A percentile compares a stretch with the other conserved stretches of the same genome.
phyloP scores from a whole-genome alignment of 192 early-diverging fungal species.

The Thamnidium elegans region DNA sequence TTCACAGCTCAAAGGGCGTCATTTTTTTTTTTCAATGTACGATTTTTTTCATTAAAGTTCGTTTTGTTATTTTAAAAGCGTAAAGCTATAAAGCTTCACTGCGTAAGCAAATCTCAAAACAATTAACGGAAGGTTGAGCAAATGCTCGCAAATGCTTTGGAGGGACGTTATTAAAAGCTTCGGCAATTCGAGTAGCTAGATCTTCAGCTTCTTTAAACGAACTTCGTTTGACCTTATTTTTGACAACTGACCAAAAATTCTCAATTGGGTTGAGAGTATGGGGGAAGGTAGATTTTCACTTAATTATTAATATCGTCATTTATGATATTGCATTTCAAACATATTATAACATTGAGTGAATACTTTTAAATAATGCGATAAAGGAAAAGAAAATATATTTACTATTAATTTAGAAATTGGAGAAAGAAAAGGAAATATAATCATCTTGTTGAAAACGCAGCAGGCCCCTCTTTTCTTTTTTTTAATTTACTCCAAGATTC shows the following conservation, averaged over 20 bases:
- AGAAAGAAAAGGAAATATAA: too few species aligned
- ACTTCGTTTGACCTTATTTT: background rate
- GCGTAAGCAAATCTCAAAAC: background rate
- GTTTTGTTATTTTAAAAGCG: too few species aligned
- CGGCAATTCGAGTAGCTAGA: background rate
- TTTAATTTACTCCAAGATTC: background rate
- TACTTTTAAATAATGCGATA: background rate
- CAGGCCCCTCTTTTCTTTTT: too few species aligned
- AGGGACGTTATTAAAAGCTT: background rate
- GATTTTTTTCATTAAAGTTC: too few species aligned
- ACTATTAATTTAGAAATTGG: background rate
- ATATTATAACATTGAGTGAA: constrained; percentile 7
- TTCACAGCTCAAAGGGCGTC: too few species aligned
- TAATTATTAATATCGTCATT: constrained; percentile 2
- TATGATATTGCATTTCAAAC: constrained; percentile 1
- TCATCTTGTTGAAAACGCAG: too few species aligned
- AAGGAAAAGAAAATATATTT: constrained; percentile 2
- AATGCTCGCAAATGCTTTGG: background rate
- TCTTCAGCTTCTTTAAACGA: background rate
- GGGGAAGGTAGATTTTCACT: background rate
- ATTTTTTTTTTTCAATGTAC: too few species aligned
- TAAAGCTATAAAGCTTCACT: background rate
- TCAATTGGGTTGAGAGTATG: background rate
- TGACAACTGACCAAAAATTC: background rate
- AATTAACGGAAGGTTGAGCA: background rate